These are phyloP conservation scores for Penicillium sp. DNA, from an alignment of 2,329 filamentous ascomycete genomes.

Conservation along the genomic window DNA sequence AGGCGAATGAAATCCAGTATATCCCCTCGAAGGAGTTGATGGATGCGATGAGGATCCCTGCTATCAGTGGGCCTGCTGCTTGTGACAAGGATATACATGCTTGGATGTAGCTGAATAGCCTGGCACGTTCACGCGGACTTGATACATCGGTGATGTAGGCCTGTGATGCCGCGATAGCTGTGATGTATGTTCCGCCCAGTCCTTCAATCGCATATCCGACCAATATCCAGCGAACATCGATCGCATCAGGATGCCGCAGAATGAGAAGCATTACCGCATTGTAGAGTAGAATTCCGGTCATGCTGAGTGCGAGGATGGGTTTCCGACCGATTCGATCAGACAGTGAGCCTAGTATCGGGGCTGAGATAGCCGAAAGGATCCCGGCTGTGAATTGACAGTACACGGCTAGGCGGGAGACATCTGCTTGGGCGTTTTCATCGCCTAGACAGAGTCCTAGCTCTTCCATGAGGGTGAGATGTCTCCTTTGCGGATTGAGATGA, in stretches of 20 bases:
- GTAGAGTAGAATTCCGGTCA: neutral
- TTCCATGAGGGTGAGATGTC: neutral
- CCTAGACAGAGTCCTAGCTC: constrained; percentile 5
- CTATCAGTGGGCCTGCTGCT: neutral
- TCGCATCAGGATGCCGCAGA: neutral
- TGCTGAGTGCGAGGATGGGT: constrained; percentile 1
- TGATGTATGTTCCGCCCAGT: constrained; percentile 1
- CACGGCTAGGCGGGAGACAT: neutral
- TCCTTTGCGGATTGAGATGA: too few species aligned
- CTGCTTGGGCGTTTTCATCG: constrained; percentile 3
- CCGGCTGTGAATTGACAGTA: constrained; percentile 4
- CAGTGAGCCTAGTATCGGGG: constrained; percentile 4
- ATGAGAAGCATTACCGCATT: neutral
- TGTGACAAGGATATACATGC: neutral
- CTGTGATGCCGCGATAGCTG: neutral
- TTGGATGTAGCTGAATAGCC: constrained; percentile 3
- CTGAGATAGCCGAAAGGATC: constrained; percentile 3
- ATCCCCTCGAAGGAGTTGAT: neutral
- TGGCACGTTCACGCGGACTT: neutral
- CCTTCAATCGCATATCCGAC: constrained; percentile 3
- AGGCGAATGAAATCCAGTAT: neutral
- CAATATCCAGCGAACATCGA: constrained; percentile 3
- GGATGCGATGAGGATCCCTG: neutral
- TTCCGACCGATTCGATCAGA: constrained; percentile 6
- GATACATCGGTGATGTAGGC: constrained; percentile 5